Evolutionary conservation across 805 yeast genomes (phyloP), one percentile per base, ranked within the genome.

Genomic region (Yarrowia sp.): DNA sequence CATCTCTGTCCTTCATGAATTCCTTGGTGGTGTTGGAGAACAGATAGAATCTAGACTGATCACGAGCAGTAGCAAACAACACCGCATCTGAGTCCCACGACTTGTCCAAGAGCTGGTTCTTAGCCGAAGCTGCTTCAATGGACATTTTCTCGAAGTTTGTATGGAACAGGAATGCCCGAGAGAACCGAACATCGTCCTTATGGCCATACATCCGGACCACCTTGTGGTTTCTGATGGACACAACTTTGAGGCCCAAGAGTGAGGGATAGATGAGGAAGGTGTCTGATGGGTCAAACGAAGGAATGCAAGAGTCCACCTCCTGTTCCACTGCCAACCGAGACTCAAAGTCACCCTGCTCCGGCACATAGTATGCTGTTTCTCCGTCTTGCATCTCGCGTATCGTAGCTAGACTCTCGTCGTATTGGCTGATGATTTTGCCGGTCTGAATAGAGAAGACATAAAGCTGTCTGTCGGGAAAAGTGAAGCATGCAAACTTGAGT

Each of bases 351-450:
- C 62, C 65, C 9, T 72, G 71, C 7, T 67, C 70, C 1, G 46
- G 46, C 19, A 70, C 67, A 30, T 61, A 54, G 32, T 51, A 56
- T 5, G 65, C 43, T 17, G 70, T 67, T 12, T 71, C 69, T 11
- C 71, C 74, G 52, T 68, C 70, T 51, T 73, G 72, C 71, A 72
- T 70, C 40, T 74, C 75, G 4, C 30, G 49, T 14, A 68, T 66
- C 9, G 71, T 66, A 4, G 59, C 35, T 9, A 72, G 32, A 32
- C 70, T 67, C 64, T 76, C 79, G 56, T 77, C 77, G 48, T 73
- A 73, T 32, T 70, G 71, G 8, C 69, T 67, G 24, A 70, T 32
- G 49, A 70, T 28, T 66, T 76, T 77, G 9, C 82, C 83, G 63
- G 17, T 40, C 35, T 48, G 74, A 72, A 41, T 75, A 70, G 66